Base-by-base conservation (phyloP, 2,329 filamentous ascomycete species). In the Colletotrichum magnum region DNA sequence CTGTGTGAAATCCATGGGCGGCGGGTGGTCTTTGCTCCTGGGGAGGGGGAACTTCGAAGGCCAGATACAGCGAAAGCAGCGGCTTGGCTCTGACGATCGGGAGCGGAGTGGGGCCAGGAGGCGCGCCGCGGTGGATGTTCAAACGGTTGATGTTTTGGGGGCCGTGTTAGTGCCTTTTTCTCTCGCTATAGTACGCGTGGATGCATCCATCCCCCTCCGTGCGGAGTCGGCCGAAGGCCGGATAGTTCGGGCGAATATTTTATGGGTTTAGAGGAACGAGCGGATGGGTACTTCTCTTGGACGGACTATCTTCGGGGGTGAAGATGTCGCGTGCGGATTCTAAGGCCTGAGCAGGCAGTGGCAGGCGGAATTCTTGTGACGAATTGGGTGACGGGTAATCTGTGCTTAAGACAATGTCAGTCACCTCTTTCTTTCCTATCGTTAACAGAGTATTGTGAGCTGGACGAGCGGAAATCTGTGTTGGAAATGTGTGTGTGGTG, bases 131-230 rank as follows among this genome's bases (percentile, higher is more conserved):
- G 52, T 24, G n/a, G 18, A 52, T 54, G 50, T 54, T 36, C 48
- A 69, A 69, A 66, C 67, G 32, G 43, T 69, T 69, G 26, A 57
- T 28, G 67, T 66, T 69, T 69, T 66, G 26, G 26, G 50, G 58
- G 47, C 47, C 18, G 32, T 50, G 51, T 21, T 50, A 4, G 9
- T 24, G 21, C 10, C 10, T 10, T 36, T 36, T 36, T 36, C 7
- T 36, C 32, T 36, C 32, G 32, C 32, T 36, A 7, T 36, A 10
- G 9, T 36, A 36, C 32, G 58, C 18, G 45, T 48, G 45, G n/a
- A 4, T 21, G n/a, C 18, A 16, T 12, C 12, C n/a, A 6, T 48
- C 4, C n/a, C 18, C 6, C 18, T 18, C 18, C 45, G 18, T 48
- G 45, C 45, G n/a, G 45, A 48, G 45, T 48, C 45, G 45, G 45